A percentile compares a stretch with the other conserved stretches of the same genome.
These are phyloP conservation scores for Penicillium concentricum DNA, from an alignment of 2,329 filamentous ascomycete genomes.

Conservation along the genomic window DNA sequence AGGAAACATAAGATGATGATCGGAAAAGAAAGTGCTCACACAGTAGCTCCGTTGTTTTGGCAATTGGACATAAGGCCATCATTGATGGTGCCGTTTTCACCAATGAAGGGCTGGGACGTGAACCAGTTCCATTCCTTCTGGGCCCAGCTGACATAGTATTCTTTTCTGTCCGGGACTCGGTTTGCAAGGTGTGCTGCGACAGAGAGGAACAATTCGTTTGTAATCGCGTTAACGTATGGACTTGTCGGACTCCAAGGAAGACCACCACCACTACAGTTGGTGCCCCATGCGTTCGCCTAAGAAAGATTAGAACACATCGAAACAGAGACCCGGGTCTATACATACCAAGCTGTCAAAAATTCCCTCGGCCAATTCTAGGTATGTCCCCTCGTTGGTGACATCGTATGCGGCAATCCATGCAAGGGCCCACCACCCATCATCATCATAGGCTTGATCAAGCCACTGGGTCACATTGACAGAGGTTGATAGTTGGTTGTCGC, in stretches of 20 bases:
- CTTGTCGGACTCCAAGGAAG: constrained; percentile 51
- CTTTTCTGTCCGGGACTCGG: constrained; percentile 38
- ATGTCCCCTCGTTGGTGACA: constrained; percentile 45
- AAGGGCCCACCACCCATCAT: constrained; percentile 56
- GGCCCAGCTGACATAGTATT: constrained; percentile 48
- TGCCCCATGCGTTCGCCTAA: constrained; percentile 42
- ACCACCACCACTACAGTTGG: constrained; percentile 46
- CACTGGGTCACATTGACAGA: constrained; percentile 26
- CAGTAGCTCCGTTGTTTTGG: constrained; percentile 45
- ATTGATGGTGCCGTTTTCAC: constrained; percentile 51
- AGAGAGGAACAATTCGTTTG: constrained; percentile 58
- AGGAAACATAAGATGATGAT: background rate
- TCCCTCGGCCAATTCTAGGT: constrained; percentile 48
- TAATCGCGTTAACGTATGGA: constrained; percentile 53
- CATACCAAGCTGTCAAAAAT: constrained; percentile 51
- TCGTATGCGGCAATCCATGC: constrained; percentile 58
- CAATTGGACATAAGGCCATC: constrained; percentile 54
- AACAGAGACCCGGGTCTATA: background rate
- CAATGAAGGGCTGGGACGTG: constrained; percentile 48
- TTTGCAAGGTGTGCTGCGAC: constrained; percentile 57
- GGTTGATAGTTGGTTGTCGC: constrained; percentile 4
- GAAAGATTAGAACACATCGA: background rate
- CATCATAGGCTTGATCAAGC: constrained; percentile 47
- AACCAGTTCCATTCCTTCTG: constrained; percentile 55
- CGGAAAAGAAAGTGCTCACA: constrained; percentile 17